Percentiles rank a stretch among this genome's conserved stretches.
These are phyloP conservation scores for Boletus rex-veris DNA, from an alignment of 768 basidiomycete species.

Conservation along the genomic window DNA sequence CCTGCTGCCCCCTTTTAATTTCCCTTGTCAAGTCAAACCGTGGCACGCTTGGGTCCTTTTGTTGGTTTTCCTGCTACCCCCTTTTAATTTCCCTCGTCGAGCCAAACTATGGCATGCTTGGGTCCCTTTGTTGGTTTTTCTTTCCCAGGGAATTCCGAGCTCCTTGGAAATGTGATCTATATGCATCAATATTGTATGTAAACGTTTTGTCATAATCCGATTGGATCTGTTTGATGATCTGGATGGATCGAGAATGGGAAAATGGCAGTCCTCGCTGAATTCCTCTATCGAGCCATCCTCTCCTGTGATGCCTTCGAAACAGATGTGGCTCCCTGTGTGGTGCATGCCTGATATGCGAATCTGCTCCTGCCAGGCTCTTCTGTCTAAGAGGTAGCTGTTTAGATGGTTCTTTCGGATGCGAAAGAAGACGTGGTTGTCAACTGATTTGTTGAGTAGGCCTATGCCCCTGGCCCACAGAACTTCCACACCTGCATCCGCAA, in stretches of 20 bases:
- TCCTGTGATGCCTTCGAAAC: neutral
- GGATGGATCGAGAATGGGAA: neutral
- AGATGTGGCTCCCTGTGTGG: neutral
- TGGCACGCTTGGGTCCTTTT: too few species aligned
- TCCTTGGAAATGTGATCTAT: neutral
- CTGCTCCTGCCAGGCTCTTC: neutral
- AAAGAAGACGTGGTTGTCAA: slow-evolving; percentile 9
- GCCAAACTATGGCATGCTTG: too few species aligned
- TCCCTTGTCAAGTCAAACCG: too few species aligned
- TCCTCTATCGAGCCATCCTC: too few species aligned
- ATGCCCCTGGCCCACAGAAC: neutral
- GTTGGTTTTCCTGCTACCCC: too few species aligned
- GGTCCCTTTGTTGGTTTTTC: too few species aligned
- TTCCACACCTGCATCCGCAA: slow-evolving; percentile 9
- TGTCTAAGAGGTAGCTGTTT: neutral
- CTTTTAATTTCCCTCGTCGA: too few species aligned
- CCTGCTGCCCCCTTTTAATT: too few species aligned
- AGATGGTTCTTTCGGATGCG: neutral
- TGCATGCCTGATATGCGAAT: neutral
- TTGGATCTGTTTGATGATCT: neutral
- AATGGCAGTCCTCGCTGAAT: neutral
- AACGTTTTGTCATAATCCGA: neutral
- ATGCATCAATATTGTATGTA: neutral
- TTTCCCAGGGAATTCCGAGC: slow-evolving; percentile 13
- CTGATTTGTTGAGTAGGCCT: slow-evolving; percentile 7